Evolutionary conservation across 78 protist species (phyloP), one percentile per base, ranked within the genome.

Genomic region (Anaeramoeba flamelloides): DNA sequence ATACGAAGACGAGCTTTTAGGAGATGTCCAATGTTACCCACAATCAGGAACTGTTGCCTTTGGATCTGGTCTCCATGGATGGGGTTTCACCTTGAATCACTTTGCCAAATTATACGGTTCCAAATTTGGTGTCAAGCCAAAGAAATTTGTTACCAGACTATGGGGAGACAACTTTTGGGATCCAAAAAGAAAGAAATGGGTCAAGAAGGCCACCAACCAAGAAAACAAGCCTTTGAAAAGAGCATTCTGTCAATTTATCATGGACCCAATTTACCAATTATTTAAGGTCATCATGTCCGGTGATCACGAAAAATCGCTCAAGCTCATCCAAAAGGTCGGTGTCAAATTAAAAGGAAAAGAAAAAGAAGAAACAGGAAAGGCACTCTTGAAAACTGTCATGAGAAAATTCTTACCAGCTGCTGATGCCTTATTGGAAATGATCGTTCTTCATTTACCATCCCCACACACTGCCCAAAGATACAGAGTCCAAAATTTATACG

Each of bases 101-200:
- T 96, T 93, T 79, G 95, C 97, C 82, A 80, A 83, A 77, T 83
- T 91, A 82, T 90, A 91, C 88, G 83, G 92, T n/a, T 36, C 40
- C 64, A 88, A 88, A 81, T 91, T 94, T n/a, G 88, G 87, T 30
- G 85, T 90, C 34, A 87, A 83, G 74, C 77, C 65, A 65, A 88
- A 41, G 4, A 90, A 91, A 89, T 65, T 95, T 83, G 81, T 87
- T 84, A 39, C 77, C 80, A 86, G 91, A 33, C 93, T 98, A 17
- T 98, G 99, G 99, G 99, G 99, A 38, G 97, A 98, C 90, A 83
- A 87, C 89, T 96, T 82, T 89, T 94, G 89, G 85, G 89, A 90
- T 89, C 83, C 92, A 33, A 79, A 69, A 39, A 74, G 82, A 78
- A 93, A 91, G 92, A 93, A 93, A 90, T 96, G 98, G 98, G 77